These are phyloP conservation scores for Colletotrichum caudatum DNA, from an alignment of 2,329 filamentous ascomycete species.

Conservation along the genomic window DNA sequence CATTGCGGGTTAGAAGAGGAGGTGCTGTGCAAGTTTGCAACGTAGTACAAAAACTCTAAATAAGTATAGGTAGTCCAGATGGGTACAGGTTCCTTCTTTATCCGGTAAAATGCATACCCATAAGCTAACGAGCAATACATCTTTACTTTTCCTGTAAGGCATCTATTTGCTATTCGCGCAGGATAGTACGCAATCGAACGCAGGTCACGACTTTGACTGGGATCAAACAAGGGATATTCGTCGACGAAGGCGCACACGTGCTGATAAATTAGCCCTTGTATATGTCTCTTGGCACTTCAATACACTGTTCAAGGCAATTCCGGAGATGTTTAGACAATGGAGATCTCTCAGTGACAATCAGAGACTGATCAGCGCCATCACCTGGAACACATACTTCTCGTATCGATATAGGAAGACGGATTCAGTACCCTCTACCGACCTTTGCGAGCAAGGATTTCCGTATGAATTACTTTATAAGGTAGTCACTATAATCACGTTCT, in stretches of 20 bases:
- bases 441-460: neutral
- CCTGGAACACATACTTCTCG: neutral
- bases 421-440: neutral
- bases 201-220: neutral
- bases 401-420: neutral
- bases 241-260: neutral
- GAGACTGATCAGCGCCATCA: neutral
- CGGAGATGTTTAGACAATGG: no score
- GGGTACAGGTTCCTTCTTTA: neutral
- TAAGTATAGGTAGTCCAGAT: neutral
- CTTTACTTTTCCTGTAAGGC: no score
- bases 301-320: neutral
- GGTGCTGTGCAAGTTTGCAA: neutral
- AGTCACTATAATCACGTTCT: neutral
- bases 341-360: neutral
- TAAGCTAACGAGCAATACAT: neutral
- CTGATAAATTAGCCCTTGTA: neutral
- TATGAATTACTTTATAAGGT: neutral
- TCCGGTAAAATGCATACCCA: neutral
- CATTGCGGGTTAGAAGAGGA: neutral
- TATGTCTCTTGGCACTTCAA: neutral
- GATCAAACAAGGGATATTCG: neutral
- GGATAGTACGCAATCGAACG: neutral
- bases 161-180: neutral
- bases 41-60: constrained; percentile 21